phyloP scores from a whole-genome alignment of 2,329 filamentous ascomycete genomes.

The Botrytis cinerea region DNA sequence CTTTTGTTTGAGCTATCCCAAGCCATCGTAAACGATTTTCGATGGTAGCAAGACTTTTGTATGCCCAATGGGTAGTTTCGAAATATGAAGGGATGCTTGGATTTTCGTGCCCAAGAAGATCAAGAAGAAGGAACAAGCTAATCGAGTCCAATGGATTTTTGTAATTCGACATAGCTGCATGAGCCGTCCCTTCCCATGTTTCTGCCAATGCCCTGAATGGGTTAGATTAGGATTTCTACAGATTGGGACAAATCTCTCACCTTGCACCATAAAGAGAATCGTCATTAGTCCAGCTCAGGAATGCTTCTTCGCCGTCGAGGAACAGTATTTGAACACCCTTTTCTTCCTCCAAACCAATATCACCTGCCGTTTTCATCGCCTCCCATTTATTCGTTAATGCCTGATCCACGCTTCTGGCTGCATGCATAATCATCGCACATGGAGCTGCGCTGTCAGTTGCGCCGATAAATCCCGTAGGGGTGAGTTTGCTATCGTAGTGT shows the following conservation, averaged over 20 bases:
- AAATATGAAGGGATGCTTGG: slow-evolving; percentile 85
- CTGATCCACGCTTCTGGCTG: slow-evolving; percentile 75
- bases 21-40: slow-evolving; percentile 73
- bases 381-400: slow-evolving; percentile 83
- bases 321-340: slow-evolving; percentile 87
- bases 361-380: slow-evolving; percentile 63
- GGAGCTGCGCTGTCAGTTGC: slow-evolving; percentile 92
- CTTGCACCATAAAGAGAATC: slow-evolving; percentile 90
- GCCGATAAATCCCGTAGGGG: slow-evolving; percentile 84
- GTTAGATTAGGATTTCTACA: slow-evolving; percentile 23
- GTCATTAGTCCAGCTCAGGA: slow-evolving; percentile 71
- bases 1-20: slow-evolving; percentile 62
- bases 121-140: slow-evolving; percentile 85
- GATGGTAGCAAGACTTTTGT: slow-evolving; percentile 70
- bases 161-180: slow-evolving; percentile 74
- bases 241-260: slow-evolving; percentile 47
- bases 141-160: slow-evolving; percentile 76
- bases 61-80: slow-evolving; percentile 90
- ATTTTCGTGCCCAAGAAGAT: slow-evolving; percentile 72
- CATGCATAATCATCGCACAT: slow-evolving; percentile 90
- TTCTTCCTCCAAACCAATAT: slow-evolving; percentile 66
- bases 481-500: slow-evolving; percentile 86
- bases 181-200: slow-evolving; percentile 71
- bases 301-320: slow-evolving; percentile 93
- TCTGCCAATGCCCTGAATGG: slow-evolving; percentile 68